Base-by-base conservation (phyloP, 805 yeast species). In the Debaryomyces hansenii region DNA sequence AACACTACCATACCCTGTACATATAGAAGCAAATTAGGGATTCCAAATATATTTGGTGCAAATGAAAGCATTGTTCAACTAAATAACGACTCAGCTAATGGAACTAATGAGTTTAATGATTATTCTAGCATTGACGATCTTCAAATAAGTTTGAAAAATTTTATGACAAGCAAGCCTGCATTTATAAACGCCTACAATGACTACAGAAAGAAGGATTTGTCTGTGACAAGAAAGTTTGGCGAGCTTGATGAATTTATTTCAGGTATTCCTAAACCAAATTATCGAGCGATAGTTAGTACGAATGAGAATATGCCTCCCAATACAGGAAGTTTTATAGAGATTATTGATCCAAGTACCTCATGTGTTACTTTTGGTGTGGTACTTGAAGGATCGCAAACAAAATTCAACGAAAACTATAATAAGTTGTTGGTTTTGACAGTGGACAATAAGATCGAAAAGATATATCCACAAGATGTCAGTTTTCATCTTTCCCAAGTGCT, bases 281-380 rank as follows among this genome's bases (percentile, higher is more conserved):
- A 31, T 34, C 42, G 46, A 16, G 56, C 54, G 9, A 57, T 60
- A 7, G 32, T 52, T 2, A 47, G 49, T 3, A 39, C 46, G 11
- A 62, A 55, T 42, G 48, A 52, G 15, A 46, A 29, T 29, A 39
- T 35, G 5, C 44, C 55, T 7, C 68, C 70, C 0, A 45, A 40
- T 1, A 47, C 48, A 4, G 81, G 81, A 1, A 69, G 78, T 2
- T 46, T 76, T 1, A 67, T 76, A 6, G 78, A 74, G 48, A 65
- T 64, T 46, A 37, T 49, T 1, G 55, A 60, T 24, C 55, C 54
- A 2, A 37, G 45, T 5, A 52, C 50, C 7, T 52, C 47, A 12
- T 34, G 39, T 1, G 42, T 59, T 4, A 45, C 44, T 3, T 55
- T 69, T 43, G 81, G 80, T 2, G 52, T 74, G 2, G 77, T 77